These are phyloP conservation scores for Neoscytalidium dimidiatum DNA, from an alignment of 2,329 filamentous ascomycete species.

Conservation along the genomic window DNA sequence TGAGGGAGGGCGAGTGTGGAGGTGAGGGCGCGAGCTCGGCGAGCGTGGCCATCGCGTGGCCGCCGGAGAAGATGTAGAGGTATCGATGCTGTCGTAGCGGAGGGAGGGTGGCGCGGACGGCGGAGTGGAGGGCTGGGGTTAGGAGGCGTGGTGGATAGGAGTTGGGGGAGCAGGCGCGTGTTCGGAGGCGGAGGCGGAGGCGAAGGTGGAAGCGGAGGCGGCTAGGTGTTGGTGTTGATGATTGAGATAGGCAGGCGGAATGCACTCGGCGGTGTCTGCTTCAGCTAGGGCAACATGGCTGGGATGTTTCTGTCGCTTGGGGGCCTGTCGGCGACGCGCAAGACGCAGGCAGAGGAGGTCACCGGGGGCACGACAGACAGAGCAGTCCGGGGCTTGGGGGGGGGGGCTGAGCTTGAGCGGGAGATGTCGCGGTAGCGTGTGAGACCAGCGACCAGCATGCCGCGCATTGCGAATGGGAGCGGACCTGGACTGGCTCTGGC, in stretches of 20 bases:
- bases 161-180: not conserved
- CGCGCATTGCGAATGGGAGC: not conserved
- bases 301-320: not conserved
- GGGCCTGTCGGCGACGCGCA: not conserved
- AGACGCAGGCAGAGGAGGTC: not conserved
- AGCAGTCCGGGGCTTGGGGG: not conserved
- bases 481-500: not conserved
- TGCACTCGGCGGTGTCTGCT: not conserved
- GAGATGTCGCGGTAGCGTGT: not conserved
- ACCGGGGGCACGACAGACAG: not conserved
- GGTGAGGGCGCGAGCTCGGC: slow-evolving; percentile 37
- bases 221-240: too few species aligned
- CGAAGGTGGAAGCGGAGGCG: not conserved
- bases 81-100: not conserved
- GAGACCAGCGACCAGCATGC: not conserved
- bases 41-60: slow-evolving; percentile 38
- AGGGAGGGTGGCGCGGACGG: not conserved
- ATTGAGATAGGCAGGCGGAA: not conserved
- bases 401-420: too few species aligned
- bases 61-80: not conserved
- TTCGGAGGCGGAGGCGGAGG: not conserved
- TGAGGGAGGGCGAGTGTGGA: slow-evolving; percentile 39
- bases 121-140: not conserved
- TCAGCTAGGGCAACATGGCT: slow-evolving; percentile 15
- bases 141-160: not conserved